These are phyloP conservation scores for Vigna trinervia DNA, from an alignment of 306 rosid species.

Conservation along the genomic window DNA sequence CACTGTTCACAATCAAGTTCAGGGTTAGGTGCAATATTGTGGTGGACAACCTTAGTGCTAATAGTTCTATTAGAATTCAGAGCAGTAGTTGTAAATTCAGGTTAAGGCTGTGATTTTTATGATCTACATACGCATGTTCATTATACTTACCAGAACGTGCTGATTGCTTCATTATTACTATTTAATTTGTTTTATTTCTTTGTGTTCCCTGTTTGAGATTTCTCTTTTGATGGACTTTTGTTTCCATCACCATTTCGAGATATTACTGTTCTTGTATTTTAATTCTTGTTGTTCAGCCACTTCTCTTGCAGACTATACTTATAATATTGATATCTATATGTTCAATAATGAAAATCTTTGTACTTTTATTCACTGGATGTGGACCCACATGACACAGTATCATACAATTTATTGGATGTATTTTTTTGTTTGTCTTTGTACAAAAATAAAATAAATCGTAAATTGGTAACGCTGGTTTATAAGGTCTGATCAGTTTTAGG, in stretches of 20 bases:
- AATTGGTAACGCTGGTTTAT: background rate
- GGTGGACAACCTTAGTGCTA: conserved; percentile 55
- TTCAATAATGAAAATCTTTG: background rate
- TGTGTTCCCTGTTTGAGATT: conserved; percentile 35
- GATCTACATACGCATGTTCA: too few species aligned
- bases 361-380: background rate
- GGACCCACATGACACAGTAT: background rate
- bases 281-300: conserved; percentile 7
- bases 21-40: conserved; percentile 61
- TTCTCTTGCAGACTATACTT: conserved; percentile 2
- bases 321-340: background rate
- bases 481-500: conserved; percentile 10
- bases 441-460: background rate
- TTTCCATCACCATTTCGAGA: conserved; percentile 37
- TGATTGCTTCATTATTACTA: conserved; percentile 12
- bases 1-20: conserved; percentile 67
- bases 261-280: conserved; percentile 29
- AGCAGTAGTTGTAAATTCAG: conserved; percentile 51
- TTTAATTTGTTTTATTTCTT: conserved; percentile 41
- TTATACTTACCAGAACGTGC: background rate
- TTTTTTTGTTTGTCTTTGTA: background rate
- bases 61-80: conserved; percentile 45
- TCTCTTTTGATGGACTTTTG: conserved; percentile 14
- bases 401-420: background rate
- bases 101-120: conserved; percentile 38